Evolutionary conservation across 257 asterid species (phyloP).

Genomic region (Lycium ferocissimum): DNA sequence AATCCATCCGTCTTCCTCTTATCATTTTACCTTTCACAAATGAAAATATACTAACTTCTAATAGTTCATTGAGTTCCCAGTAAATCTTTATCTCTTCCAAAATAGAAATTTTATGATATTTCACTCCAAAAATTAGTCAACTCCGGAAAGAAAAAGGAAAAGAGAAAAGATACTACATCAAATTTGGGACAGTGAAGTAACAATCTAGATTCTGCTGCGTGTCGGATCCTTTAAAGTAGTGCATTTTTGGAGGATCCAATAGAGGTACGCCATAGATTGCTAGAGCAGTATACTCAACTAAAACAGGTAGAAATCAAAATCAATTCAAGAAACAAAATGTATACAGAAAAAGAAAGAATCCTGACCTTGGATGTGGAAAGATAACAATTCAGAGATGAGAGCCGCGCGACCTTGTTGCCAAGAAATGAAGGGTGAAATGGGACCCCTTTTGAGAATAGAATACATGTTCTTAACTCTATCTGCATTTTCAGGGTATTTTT

Average conservation of each 20-base stretch:
- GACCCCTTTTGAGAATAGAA: constrained; percentile 82
- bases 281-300: background rate
- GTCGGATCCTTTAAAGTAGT: too few species aligned
- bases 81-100: too few species aligned
- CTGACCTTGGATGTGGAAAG: constrained; percentile 72
- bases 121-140: background rate
- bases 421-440: constrained; percentile 69
- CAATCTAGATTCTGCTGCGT: background rate
- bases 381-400: constrained; percentile 60
- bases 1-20: background rate
- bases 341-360: background rate
- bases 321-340: background rate
- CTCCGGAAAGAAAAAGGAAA: background rate
- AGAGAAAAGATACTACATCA: background rate
- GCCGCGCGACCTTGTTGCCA: constrained; percentile 82
- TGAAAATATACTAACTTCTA: too few species aligned
- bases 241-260: too few species aligned
- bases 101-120: too few species aligned
- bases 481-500: constrained; percentile 85
- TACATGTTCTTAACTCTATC: constrained; percentile 81
- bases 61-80: too few species aligned
- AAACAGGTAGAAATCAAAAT: background rate
- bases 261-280: too few species aligned
- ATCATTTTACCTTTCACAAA: background rate
- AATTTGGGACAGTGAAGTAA: background rate